Conservation (phyloP, 2,329 filamentous ascomycete genomes). For the Camillea tinctor region DNA sequence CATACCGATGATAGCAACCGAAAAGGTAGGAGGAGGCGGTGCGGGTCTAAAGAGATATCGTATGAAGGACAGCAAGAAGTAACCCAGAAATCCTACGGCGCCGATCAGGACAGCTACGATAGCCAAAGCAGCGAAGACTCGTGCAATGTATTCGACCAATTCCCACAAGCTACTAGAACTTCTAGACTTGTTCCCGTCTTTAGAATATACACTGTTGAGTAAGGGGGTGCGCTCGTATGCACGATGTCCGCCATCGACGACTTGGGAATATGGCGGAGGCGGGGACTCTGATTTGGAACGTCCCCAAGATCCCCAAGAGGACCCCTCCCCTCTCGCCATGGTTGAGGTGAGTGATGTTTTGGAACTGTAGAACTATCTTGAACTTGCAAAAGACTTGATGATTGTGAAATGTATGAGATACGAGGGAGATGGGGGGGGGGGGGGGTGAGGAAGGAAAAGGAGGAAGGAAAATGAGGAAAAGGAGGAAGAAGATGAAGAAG, state of each 20-base stretch:
- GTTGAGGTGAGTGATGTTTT: no score
- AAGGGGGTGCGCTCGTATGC: neutral
- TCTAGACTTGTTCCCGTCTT: neutral
- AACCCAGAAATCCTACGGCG: neutral
- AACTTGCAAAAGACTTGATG: no score
- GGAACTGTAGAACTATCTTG: no score
- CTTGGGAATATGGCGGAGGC: neutral
- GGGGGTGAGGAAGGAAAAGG: no score
- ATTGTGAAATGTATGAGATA: no score
- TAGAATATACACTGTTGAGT: neutral
- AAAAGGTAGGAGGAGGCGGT: slow-evolving; percentile 10
- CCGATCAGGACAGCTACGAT: neutral
- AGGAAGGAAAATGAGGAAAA: no score
- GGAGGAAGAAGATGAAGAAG: no score
- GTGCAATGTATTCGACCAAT: neutral
- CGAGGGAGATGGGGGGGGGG: no score
- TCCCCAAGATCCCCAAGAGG: neutral
- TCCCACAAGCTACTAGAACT: neutral
- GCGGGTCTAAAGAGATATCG: neutral
- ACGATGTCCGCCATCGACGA: neutral
- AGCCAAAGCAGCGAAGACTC: neutral
- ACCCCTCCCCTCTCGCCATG: neutral
- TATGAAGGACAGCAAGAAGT: neutral
- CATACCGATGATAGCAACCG: slow-evolving; percentile 27
- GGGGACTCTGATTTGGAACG: neutral